Conservation (phyloP, 805 yeast species). For the Cyberlindnera maclurae region DNA sequence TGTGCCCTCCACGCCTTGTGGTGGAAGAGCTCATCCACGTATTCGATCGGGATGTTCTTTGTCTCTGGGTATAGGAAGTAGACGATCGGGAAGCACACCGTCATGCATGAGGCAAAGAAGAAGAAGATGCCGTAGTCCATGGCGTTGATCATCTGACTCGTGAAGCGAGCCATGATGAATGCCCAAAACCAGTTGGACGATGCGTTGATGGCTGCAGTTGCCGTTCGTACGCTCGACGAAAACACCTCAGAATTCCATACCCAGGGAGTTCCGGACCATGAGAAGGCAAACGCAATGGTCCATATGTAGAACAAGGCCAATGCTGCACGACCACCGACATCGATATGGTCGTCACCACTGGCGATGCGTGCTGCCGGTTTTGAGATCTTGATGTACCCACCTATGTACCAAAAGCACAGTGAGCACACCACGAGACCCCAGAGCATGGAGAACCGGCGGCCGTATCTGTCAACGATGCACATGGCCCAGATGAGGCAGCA, state of each 20-base stretch:
- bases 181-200: conserved; percentile 45
- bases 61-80: conserved; percentile 16
- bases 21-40: conserved; percentile 13
- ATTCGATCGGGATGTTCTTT: conserved; percentile 15
- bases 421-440: conserved; percentile 34
- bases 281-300: conserved; percentile 36
- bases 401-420: conserved; percentile 41
- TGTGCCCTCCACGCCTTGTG: conserved; percentile 15
- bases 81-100: conserved; percentile 7
- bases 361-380: conserved; percentile 10
- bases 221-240: conserved; percentile 36
- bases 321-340: conserved; percentile 34
- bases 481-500: conserved; percentile 39
- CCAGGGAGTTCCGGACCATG: conserved; percentile 44
- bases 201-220: conserved; percentile 37
- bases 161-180: conserved; percentile 40
- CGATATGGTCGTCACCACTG: conserved; percentile 30
- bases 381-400: conserved; percentile 34
- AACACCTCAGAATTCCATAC: conserved; percentile 41
- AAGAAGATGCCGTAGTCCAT: conserved; percentile 40
- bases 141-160: conserved; percentile 36
- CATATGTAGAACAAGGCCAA: conserved; percentile 30
- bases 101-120: conserved; percentile 22
- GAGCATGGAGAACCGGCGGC: conserved; percentile 37
- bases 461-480: conserved; percentile 38